Conservation (phyloP, 352 stramenopile genomes). For the Phytophthora megakarya region DNA sequence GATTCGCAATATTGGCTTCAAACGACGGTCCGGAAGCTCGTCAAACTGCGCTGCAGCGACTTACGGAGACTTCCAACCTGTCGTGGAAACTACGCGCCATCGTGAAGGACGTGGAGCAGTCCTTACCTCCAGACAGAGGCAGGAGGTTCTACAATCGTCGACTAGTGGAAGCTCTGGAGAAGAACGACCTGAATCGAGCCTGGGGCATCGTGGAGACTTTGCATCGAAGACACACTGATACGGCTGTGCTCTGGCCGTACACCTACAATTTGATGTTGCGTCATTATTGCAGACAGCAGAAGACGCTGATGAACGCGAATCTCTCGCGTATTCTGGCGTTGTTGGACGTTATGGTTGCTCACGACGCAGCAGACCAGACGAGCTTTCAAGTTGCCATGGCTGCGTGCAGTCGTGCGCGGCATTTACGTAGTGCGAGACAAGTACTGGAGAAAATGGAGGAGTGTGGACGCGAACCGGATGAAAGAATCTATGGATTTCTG, state of each 20-base stretch:
- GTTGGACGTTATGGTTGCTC: slow-evolving; percentile 54
- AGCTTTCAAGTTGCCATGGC: slow-evolving; percentile 79
- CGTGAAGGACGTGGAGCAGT: slow-evolving; percentile 21
- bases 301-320: slow-evolving; percentile 35
- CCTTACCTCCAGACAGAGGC: slow-evolving; percentile 31
- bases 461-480: slow-evolving; percentile 30
- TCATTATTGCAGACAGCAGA: slow-evolving; percentile 46
- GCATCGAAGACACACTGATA: slow-evolving; percentile 23
- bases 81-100: slow-evolving; percentile 25
- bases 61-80: slow-evolving; percentile 18
- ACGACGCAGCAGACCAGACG: slow-evolving; percentile 42
- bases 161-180: slow-evolving; percentile 37
- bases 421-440: slow-evolving; percentile 40
- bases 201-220: slow-evolving; percentile 37
- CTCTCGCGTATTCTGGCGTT: slow-evolving; percentile 52
- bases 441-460: slow-evolving; percentile 58
- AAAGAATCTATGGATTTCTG: slow-evolving; percentile 58
- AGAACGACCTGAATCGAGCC: slow-evolving; percentile 35
- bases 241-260: slow-evolving; percentile 39
- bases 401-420: slow-evolving; percentile 54
- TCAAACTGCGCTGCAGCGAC: slow-evolving; percentile 10
- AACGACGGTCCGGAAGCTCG: slow-evolving; percentile 5
- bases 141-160: slow-evolving; percentile 56
- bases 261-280: slow-evolving; percentile 70
- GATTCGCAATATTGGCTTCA: slow-evolving; percentile 22